phyloP scores from a whole-genome alignment of 805 yeast genomes.

The Soucietia sequanensis region DNA sequence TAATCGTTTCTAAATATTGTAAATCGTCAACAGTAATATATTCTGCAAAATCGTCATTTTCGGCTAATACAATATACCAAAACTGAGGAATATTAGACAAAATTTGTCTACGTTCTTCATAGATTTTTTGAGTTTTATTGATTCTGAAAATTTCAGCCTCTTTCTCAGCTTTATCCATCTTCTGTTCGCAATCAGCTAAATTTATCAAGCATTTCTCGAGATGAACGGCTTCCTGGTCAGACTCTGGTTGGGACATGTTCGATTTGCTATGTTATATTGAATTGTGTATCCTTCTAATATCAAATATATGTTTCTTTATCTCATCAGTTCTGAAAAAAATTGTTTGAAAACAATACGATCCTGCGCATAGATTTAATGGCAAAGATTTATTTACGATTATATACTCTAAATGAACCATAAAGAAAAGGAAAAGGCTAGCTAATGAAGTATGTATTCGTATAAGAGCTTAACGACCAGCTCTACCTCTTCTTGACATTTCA shows the following conservation, averaged over 20 bases:
- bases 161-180: constrained; percentile 58
- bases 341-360: no score
- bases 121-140: constrained; percentile 54
- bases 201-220: constrained; percentile 34
- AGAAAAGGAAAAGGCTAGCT: no score
- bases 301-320: no score
- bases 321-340: no score
- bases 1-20: constrained; percentile 66
- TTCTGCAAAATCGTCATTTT: constrained; percentile 82
- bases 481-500: constrained; percentile 68
- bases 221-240: constrained; percentile 8
- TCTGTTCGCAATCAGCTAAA: constrained; percentile 57
- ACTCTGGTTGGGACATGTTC: background rate
- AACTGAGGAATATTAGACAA: constrained; percentile 63
- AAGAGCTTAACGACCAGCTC: no score
- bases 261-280: background rate
- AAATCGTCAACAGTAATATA: constrained; percentile 74
- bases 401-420: no score
- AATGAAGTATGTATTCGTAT: no score
- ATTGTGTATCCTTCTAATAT: no score
- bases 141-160: constrained; percentile 58
- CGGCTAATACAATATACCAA: constrained; percentile 86
- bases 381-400: no score
- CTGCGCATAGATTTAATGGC: no score
- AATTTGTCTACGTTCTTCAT: constrained; percentile 53